Evolutionary conservation across 2,329 filamentous ascomycete species (phyloP).

Genomic region (Aphanoascus verrucosus): DNA sequence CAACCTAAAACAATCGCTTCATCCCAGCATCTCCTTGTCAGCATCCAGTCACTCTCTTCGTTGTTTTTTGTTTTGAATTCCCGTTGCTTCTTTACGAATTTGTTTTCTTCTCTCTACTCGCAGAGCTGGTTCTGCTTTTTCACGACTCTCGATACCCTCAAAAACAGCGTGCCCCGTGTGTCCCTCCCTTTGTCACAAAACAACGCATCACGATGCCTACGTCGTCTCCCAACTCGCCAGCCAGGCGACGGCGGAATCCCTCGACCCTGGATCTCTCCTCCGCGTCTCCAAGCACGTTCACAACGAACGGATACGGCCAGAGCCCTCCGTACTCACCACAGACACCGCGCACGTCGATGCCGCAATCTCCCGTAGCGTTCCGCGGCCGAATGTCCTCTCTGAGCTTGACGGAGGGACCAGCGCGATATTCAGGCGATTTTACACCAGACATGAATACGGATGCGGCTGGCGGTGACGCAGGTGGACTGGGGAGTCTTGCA

Average conservation of each 20-base stretch:
- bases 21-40: not conserved
- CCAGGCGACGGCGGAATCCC: constrained; percentile 30
- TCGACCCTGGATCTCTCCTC: constrained; percentile 31
- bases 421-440: constrained; percentile 33
- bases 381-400: constrained; percentile 28
- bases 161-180: constrained; percentile 23
- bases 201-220: constrained; percentile 20
- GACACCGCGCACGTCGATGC: constrained; percentile 28
- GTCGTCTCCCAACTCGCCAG: constrained; percentile 22
- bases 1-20: not conserved
- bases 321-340: constrained; percentile 27
- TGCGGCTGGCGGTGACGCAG: constrained; percentile 20
- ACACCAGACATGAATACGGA: constrained; percentile 18
- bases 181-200: too few species aligned
- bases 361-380: constrained; percentile 31
- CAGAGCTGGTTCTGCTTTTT: constrained; percentile 2
- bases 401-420: constrained; percentile 27
- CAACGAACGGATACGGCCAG: constrained; percentile 24
- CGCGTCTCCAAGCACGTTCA: constrained; percentile 25
- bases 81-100: not conserved
- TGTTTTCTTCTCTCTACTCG: not conserved
- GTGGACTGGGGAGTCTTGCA: constrained; percentile 50
- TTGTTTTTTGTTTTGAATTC: not conserved
- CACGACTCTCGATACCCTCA: constrained; percentile 9
- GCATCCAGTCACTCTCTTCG: not conserved